phyloP scores from a whole-genome alignment of 2,329 filamentous ascomycete species.

The Beauveria medogensis region DNA sequence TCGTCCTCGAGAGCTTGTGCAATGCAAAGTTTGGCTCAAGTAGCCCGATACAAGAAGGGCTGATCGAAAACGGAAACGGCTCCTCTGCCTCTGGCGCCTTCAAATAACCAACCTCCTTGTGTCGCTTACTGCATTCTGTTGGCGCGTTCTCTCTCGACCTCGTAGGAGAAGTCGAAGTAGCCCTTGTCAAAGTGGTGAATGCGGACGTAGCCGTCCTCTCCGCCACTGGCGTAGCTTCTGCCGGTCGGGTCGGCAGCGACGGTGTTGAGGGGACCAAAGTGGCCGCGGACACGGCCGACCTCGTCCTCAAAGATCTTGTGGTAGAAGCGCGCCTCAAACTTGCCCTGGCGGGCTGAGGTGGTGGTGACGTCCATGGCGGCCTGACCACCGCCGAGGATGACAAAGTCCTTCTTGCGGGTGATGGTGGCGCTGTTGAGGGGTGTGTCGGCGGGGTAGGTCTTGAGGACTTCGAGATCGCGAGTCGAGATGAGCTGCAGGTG shows the following conservation, averaged over 20 bases:
- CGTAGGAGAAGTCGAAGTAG: slow-evolving; percentile 98
- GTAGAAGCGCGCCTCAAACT: slow-evolving; percentile 99
- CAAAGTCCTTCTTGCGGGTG: slow-evolving; percentile 92
- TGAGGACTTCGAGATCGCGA: slow-evolving; percentile 81
- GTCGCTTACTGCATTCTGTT: slow-evolving; percentile 34
- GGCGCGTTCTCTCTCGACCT: slow-evolving; percentile 81
- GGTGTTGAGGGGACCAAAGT: slow-evolving; percentile 96
- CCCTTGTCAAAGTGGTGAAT: slow-evolving; percentile 98
- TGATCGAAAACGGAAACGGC: not conserved
- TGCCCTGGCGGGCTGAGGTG: slow-evolving; percentile 87
- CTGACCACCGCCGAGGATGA: slow-evolving; percentile 96
- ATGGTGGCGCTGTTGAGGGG: slow-evolving; percentile 94
- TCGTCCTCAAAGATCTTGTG: slow-evolving; percentile 99
- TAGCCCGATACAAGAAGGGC: not conserved
- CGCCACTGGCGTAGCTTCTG: slow-evolving; percentile 87
- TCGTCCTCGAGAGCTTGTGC: not conserved
- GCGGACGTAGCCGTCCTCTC: slow-evolving; percentile 97
- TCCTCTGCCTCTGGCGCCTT: not conserved
- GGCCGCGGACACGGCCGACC: slow-evolving; percentile 90
- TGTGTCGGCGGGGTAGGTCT: slow-evolving; percentile 87
- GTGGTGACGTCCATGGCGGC: slow-evolving; percentile 98
- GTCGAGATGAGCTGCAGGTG: slow-evolving; percentile 62
- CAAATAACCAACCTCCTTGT: not conserved
- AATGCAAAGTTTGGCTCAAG: not conserved
- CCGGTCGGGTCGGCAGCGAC: slow-evolving; percentile 89